Conservation (phyloP, 2,329 filamentous ascomycete species). For the Thielaviopsis populi region DNA sequence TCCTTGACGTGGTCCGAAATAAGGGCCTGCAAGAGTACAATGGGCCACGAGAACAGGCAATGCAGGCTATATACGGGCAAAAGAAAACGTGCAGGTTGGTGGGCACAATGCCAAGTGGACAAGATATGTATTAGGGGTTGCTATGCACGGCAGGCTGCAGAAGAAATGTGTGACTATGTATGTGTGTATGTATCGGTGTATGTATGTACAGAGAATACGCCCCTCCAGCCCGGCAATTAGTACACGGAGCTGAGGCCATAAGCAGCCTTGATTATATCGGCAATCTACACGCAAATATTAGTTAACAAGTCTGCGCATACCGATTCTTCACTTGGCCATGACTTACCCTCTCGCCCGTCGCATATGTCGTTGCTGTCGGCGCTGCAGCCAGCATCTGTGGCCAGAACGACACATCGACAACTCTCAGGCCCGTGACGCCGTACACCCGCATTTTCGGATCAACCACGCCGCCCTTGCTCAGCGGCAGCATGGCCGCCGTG, state of each 20-base stretch:
- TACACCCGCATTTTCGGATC: constrained; percentile 21
- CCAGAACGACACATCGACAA: constrained; percentile 27
- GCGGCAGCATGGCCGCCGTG: constrained; percentile 27
- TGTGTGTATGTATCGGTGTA: background rate
- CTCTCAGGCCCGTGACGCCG: constrained; percentile 21
- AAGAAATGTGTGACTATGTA: background rate
- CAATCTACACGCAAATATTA: constrained; percentile 15
- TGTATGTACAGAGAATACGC: background rate
- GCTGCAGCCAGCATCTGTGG: constrained; percentile 22
- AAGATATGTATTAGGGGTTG: background rate
- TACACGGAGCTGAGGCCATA: constrained; percentile 6
- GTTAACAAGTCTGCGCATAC: background rate
- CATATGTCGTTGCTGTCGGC: constrained; percentile 22
- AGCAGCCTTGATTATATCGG: constrained; percentile 6
- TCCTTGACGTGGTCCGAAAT: background rate
- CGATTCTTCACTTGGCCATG: background rate
- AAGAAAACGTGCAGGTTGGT: too few species aligned
- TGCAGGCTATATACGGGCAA: background rate
- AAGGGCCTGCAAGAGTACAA: background rate
- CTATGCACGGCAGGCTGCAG: background rate
- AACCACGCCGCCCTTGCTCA: constrained; percentile 27
- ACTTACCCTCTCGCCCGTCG: constrained; percentile 24
- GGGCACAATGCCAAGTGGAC: background rate
- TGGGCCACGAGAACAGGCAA: too few species aligned
- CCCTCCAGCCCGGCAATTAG: background rate